Evolutionary conservation across 345 rosid genomes (phyloP).

Genomic region (Gossypium rotundifolium): DNA sequence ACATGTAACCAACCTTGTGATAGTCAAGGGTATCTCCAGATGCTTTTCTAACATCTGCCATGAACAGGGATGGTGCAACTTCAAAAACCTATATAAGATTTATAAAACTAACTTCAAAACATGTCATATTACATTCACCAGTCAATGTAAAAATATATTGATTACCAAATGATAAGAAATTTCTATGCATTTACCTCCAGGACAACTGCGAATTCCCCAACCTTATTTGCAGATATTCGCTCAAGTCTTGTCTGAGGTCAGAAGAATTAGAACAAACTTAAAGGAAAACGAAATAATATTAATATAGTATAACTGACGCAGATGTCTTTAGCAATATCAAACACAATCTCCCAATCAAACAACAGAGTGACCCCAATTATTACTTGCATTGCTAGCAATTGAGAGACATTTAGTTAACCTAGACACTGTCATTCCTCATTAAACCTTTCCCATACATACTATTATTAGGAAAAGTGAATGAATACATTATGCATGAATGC

Average conservation of each 20-base stretch:
- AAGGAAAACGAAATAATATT: neutral
- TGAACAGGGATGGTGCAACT: constrained; percentile 90
- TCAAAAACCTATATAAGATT: constrained; percentile 52
- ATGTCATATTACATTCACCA: neutral
- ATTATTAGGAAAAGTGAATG: neutral
- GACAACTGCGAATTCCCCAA: constrained; percentile 65
- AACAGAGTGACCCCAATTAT: neutral
- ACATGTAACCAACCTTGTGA: constrained; percentile 53
- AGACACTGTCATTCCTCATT: neutral
- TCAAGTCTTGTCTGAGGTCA: constrained; percentile 63
- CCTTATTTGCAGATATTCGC: constrained; percentile 47
- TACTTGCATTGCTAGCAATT: neutral
- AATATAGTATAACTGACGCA: neutral
- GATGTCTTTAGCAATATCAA: neutral
- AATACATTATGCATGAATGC: neutral
- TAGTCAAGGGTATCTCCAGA: constrained; percentile 88
- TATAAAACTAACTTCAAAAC: neutral
- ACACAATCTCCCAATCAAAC: neutral
- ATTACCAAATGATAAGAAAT: neutral
- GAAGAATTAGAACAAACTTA: neutral
- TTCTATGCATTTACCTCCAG: constrained; percentile 49
- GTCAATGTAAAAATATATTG: constrained; percentile 1
- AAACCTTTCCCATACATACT: neutral
- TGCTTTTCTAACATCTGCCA: constrained; percentile 87
- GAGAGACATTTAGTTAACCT: neutral